Base-by-base conservation (phyloP, 495 filamentous ascomycete species). In the Penicillium atrosanguineum region DNA sequence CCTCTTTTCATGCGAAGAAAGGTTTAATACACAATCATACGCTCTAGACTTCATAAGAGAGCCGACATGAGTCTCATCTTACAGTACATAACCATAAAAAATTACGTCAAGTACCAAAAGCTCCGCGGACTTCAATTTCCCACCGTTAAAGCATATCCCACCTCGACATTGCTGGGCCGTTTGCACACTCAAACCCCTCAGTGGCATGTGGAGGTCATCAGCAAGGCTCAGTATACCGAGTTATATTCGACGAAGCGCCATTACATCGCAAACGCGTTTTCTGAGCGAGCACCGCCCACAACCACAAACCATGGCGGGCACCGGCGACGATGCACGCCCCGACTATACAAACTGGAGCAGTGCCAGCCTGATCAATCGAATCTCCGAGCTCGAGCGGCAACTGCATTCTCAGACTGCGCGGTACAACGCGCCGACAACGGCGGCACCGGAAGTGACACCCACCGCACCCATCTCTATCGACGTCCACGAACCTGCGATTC, bases 341-440 rank as follows among this genome's bases (percentile, higher is more conserved):
- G 77, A 79, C 59, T 84, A 85, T 59, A 72, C 77, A 14, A 71
- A 71, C 36, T 93, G 88, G 88, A 83, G 79, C 18, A 83, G 81
- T 47, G 74, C 82, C 16, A 80, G 76, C 44, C 76, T 94, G 19
- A 79, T 94, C 53, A 64, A 81, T 50, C 79, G 87, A 3, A 82
- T 95, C 28, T 75, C 71, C 9, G 68, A 79, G 39, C 75, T 95
- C 14, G 90, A 95, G 64, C 67, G 70, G 43, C 73, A 86, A 58
- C 69, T 89, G 6, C 69, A 78, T 44, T 70, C 68, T 39, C 75
- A 75, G 52, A 79, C 62, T 43, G 63, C 69, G 7, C 68, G 70
- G 64, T 80, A 60, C 36, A 57, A 70, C 54, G 55, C 68, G 20
- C 37, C 56, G 19, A 29, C 53, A n/a, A 26, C 50, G 11, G 43